Conservation (phyloP, 2,329 filamentous ascomycete species). For the Chaetomium strumarium region DNA sequence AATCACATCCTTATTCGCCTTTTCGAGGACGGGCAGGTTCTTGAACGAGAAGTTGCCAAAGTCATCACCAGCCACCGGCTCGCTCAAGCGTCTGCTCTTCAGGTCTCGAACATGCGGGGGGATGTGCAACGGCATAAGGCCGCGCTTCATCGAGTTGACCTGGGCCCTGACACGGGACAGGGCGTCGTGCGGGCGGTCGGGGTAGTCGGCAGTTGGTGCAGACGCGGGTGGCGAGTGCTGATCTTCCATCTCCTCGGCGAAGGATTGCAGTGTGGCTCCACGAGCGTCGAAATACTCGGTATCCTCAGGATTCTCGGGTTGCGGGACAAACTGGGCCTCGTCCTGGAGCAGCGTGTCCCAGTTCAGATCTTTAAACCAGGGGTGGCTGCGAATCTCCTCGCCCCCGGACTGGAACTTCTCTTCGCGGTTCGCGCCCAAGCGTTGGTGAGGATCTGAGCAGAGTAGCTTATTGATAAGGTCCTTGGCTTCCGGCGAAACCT, state of each 20-base stretch:
- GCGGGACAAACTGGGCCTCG: constrained; percentile 90
- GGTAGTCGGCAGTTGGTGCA: constrained; percentile 67
- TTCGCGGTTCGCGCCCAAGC: constrained; percentile 78
- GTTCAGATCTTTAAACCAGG: constrained; percentile 81
- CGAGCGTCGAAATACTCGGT: constrained; percentile 96
- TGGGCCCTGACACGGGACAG: constrained; percentile 83
- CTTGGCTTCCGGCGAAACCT: constrained; percentile 80
- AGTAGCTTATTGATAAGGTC: constrained; percentile 92
- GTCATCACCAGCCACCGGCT: constrained; percentile 82
- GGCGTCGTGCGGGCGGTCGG: constrained; percentile 89
- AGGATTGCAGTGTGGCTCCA: constrained; percentile 85
- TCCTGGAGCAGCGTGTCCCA: constrained; percentile 93
- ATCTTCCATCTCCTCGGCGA: constrained; percentile 91
- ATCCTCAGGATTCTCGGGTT: constrained; percentile 88
- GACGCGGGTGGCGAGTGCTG: constrained; percentile 68
- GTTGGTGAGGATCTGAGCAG: constrained; percentile 72
- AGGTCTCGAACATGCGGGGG: constrained; percentile 92
- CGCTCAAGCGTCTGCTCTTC: constrained; percentile 80
- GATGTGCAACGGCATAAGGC: constrained; percentile 91
- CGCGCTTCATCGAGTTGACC: constrained; percentile 81
- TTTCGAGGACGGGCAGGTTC: constrained; percentile 91
- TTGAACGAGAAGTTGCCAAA: constrained; percentile 97
- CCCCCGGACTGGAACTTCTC: constrained; percentile 80
- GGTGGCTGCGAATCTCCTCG: constrained; percentile 81
- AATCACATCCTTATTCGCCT: constrained; percentile 98